These are phyloP conservation scores for Hypoxylon intermedium DNA, from an alignment of 495 filamentous ascomycete species.

Conservation along the genomic window DNA sequence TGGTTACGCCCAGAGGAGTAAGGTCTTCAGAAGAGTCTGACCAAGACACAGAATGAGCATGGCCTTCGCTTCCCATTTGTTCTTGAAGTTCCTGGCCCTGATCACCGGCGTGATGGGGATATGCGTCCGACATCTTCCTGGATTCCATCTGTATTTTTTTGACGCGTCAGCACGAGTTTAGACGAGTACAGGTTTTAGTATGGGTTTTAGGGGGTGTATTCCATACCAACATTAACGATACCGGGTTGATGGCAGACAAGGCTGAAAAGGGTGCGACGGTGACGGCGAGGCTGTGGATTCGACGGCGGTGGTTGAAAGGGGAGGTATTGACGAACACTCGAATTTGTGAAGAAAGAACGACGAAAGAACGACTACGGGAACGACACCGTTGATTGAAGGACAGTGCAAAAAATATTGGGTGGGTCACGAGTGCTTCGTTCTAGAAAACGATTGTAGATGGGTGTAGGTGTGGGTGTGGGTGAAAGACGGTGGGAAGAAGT, in stretches of 20 bases:
- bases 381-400: background rate
- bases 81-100: constrained; percentile 13
- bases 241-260: background rate
- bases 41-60: constrained; percentile 27
- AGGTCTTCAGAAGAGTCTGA: constrained; percentile 31
- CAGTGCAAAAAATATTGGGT: background rate
- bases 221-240: background rate
- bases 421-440: background rate
- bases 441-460: background rate
- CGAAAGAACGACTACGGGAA: background rate
- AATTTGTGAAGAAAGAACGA: background rate
- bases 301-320: background rate
- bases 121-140: constrained; percentile 28
- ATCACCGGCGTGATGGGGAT: constrained; percentile 27
- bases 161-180: background rate
- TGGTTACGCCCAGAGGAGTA: constrained; percentile 7
- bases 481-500: background rate
- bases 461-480: background rate
- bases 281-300: background rate
- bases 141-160: background rate
- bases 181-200: background rate
- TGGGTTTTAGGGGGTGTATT: background rate
- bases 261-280: background rate
- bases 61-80: constrained; percentile 11
- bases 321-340: no score